phyloP scores from a whole-genome alignment of 768 basidiomycete species.

The Russula lepida region DNA sequence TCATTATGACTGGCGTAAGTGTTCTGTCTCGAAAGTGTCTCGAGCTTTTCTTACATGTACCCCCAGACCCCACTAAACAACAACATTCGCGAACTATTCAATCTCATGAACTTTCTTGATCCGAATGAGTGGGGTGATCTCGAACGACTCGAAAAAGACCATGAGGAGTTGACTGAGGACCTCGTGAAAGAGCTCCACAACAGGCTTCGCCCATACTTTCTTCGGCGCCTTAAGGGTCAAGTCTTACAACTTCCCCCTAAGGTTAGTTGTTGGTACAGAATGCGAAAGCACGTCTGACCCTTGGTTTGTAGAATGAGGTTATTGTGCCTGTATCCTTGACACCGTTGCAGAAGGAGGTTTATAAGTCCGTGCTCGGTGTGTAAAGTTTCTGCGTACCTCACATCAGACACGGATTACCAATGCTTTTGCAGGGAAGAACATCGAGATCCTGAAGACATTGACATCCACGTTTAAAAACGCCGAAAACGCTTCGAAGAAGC shows the following conservation, averaged over 20 bases:
- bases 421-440: slow-evolving; percentile 49
- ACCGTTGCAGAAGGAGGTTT: slow-evolving; percentile 79
- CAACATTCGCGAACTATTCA: slow-evolving; percentile 94
- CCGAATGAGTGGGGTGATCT: slow-evolving; percentile 68
- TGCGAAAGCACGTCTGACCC: background rate
- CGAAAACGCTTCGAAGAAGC: slow-evolving; percentile 25
- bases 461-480: slow-evolving; percentile 33
- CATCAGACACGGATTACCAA: slow-evolving; percentile 16
- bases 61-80: slow-evolving; percentile 87
- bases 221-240: slow-evolving; percentile 89
- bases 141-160: slow-evolving; percentile 60
- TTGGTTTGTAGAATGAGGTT: slow-evolving; percentile 61
- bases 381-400: slow-evolving; percentile 12
- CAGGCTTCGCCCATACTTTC: slow-evolving; percentile 79
- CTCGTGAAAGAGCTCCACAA: slow-evolving; percentile 72
- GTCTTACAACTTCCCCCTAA: slow-evolving; percentile 89
- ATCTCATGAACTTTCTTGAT: slow-evolving; percentile 94
- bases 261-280: slow-evolving; percentile 34
- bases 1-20: slow-evolving; percentile 83
- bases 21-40: background rate
- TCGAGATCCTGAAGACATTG: slow-evolving; percentile 55
- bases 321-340: slow-evolving; percentile 88
- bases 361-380: slow-evolving; percentile 73
- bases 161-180: slow-evolving; percentile 72
- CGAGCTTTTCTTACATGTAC: slow-evolving; percentile 3